Evolutionary conservation across 2,329 filamentous ascomycete genomes (phyloP).

Genomic region (Cercospora sp.): DNA sequence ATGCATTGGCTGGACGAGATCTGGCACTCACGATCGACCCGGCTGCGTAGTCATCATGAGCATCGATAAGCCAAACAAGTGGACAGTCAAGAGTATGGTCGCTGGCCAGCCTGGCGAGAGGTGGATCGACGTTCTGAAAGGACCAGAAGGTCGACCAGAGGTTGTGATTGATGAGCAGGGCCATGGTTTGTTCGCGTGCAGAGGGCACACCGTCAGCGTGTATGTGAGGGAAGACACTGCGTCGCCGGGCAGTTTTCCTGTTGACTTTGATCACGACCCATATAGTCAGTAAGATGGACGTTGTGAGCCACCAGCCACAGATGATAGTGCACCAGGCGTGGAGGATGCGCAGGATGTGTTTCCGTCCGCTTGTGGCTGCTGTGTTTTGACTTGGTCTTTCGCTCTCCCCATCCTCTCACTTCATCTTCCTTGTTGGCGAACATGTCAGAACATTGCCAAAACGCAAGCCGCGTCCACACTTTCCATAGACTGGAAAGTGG

Average conservation of each 20-base stretch:
- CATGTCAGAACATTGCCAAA: no score
- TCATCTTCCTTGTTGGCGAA: no score
- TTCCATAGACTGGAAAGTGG: neutral
- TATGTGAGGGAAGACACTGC: slow-evolving; percentile 61
- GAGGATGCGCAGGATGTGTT: slow-evolving; percentile 1
- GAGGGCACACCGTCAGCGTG: slow-evolving; percentile 57
- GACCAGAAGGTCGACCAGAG: slow-evolving; percentile 55
- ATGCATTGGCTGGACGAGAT: slow-evolving; percentile 62
- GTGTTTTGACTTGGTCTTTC: neutral
- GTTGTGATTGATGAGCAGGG: slow-evolving; percentile 61
- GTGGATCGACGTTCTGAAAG: slow-evolving; percentile 62
- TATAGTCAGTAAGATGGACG: slow-evolving; percentile 16
- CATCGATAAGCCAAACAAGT: slow-evolving; percentile 28
- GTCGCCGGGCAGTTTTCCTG: slow-evolving; percentile 49
- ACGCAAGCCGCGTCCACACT: neutral
- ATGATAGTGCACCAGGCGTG: neutral
- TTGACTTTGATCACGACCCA: slow-evolving; percentile 19
- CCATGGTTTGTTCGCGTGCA: slow-evolving; percentile 59
- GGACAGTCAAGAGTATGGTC: slow-evolving; percentile 57
- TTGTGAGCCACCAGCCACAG: neutral
- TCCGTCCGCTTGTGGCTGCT: neutral
- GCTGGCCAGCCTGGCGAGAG: slow-evolving; percentile 60
- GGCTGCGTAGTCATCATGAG: slow-evolving; percentile 40
- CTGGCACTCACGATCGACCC: slow-evolving; percentile 46
- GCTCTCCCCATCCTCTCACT: no score